Base-by-base conservation (phyloP, 208 protist genomes). In the Trypanosoma caninum region DNA sequence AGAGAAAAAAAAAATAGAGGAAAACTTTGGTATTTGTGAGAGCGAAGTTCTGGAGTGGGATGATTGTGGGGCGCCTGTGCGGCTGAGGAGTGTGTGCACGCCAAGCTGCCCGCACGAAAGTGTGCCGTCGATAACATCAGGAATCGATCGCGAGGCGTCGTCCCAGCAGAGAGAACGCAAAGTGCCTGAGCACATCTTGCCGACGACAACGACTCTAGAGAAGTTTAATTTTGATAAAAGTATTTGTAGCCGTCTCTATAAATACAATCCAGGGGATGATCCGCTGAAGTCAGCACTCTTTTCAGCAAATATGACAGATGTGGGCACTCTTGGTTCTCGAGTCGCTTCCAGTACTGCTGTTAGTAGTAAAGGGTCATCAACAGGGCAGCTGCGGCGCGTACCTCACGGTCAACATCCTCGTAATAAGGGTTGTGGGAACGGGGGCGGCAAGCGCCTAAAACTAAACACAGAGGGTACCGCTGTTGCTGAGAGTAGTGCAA, bases 401-500 rank as follows among this genome's bases (percentile, higher is more conserved):
- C 45, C 45, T 0, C 5, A 13, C 9, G n/a, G n/a, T n/a, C n/a
- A n/a, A n/a, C n/a, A n/a, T n/a, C 2, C 9, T 7, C 13, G 1
- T 34, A 41, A 9, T 41, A 28, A 1, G 16, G 6, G 27, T 22
- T 38, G 40, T 30, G 27, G n/a, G 28, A 46, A 27, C 6, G 14
- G 27, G 16, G 6, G 55, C 13, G 18, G 28, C 14, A 38, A 18
- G 18, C 16, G 44, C 18, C 37, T 11, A 10, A 4, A 25, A 37
- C 30, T 72, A n/a, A 34, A n/a, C 25, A 59, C 33, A 22, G 65
- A 64, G 31, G 65, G 65, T 11, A 60, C 50, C 18, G 65, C 57
- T 35, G 57, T 72, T 2, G 57, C 65, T 40, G 41, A 65, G 34
- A 72, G 57, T 33, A 55, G 47, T 33, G 65, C 57, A 2, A 45